Evolutionary conservation across 2,329 filamentous ascomycete genomes (phyloP), one percentile per base, ranked within the genome.

Genomic region (Curvularia hawaiiensis): DNA sequence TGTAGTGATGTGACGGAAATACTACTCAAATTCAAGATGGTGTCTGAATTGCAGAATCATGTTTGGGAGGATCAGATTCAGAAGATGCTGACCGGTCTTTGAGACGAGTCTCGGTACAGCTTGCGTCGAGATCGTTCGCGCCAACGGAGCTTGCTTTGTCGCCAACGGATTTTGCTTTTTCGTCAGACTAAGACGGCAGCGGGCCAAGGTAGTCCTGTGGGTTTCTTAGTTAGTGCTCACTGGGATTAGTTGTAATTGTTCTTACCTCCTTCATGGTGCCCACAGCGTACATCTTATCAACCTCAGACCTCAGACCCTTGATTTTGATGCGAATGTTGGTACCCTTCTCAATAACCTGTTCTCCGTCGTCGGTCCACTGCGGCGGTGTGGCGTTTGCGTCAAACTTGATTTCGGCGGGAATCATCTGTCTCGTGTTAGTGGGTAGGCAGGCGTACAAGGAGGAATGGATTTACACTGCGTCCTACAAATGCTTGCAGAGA

Each of bases 371-470:
- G 39, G 93, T 97, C 78, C 92, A 99, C 72, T 96, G 92, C 3
- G 94, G 92, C n/a, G 95, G 95, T 38, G 94, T 97, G 50, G 94
- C 93, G 69, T 97, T 97, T 46, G 92, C 90, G 74, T 97, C 94
- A 83, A 91, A 98, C 78, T 92, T 95, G 78, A 97, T 92, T 63
- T 96, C 91, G 64, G 86, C 85, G 1, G 95, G 93, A 68, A 99
- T 97, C 80, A 95, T 87, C 91, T 96, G 74, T 31, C 3, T 12
- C 16, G 11, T 30, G 52, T 69, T 62, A 68, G 68, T 66, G 49
- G 14, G 50, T 33, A 49, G 57, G 20, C 43, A 20, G 39, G 47
- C 52, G 14, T 3, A 44, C 10, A 40, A 28, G 58, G 55, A 56
- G 62, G 59, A 41, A 39, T 50, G 81, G 87, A 30, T 16, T 73